phyloP scores from a whole-genome alignment of 169 alveolate genomes.

The Amoebophrya sp. region DNA sequence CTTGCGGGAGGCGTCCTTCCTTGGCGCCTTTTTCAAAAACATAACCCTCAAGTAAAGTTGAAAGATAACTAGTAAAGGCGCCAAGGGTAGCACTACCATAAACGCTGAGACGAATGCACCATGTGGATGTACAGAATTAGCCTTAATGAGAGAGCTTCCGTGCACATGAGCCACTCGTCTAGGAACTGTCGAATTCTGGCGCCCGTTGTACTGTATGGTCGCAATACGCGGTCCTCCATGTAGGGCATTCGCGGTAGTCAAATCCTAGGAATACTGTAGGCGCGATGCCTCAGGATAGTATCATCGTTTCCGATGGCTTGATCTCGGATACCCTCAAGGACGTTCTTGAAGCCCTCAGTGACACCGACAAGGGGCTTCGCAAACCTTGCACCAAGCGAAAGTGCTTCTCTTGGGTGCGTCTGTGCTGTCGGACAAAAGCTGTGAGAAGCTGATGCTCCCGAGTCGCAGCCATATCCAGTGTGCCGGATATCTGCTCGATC shows the following conservation, averaged over 20 bases:
- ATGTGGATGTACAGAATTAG: too few species aligned
- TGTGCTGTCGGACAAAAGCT: too few species aligned
- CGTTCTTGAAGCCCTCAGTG: neutral
- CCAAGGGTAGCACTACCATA: neutral
- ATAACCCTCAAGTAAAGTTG: neutral
- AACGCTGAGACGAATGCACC: neutral
- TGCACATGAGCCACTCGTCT: neutral
- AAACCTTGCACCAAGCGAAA: too few species aligned
- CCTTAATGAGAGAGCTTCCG: neutral
- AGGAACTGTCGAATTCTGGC: neutral
- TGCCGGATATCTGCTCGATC: too few species aligned
- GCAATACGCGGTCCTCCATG: neutral
- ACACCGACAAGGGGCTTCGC: neutral
- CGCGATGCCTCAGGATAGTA: neutral
- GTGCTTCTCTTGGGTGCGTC: too few species aligned
- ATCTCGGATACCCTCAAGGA: neutral
- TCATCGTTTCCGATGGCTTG: neutral
- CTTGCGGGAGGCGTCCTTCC: neutral
- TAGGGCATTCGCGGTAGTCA: neutral
- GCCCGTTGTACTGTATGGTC: neutral
- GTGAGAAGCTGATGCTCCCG: too few species aligned
- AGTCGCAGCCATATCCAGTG: too few species aligned
- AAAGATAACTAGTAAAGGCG: neutral
- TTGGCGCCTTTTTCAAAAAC: neutral
- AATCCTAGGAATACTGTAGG: neutral